Percentiles rank a stretch among this genome's conserved stretches.
Conservation (phyloP, 768 basidiomycete species). For the Phylloporus rhodoxanthus region DNA sequence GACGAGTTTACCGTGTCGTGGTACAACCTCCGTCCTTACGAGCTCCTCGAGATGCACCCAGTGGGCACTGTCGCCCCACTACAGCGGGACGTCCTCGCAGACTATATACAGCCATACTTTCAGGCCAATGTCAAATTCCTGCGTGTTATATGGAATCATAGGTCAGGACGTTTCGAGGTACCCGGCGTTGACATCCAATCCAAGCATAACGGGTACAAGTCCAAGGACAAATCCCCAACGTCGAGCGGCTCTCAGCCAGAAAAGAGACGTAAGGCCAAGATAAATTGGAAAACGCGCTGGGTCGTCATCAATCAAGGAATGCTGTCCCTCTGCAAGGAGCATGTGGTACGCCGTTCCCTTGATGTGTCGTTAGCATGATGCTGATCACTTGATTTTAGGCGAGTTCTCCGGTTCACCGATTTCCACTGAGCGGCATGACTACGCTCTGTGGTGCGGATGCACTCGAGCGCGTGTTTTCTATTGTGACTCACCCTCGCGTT, state of each 20-base stretch:
- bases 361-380: background rate
- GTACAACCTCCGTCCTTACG: constrained; percentile 56
- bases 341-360: constrained; percentile 37
- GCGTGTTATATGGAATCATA: constrained; percentile 37
- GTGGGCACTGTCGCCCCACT: constrained; percentile 37
- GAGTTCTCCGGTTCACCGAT: constrained; percentile 32
- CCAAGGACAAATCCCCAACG: constrained; percentile 14
- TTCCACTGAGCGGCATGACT: constrained; percentile 37
- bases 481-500: constrained; percentile 26
- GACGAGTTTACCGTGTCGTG: constrained; percentile 54
- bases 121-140: constrained; percentile 49
- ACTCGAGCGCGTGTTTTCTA: constrained; percentile 28
- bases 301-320: constrained; percentile 53
- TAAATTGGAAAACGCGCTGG: constrained; percentile 64
- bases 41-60: constrained; percentile 66
- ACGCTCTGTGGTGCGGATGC: constrained; percentile 43
- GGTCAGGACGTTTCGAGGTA: constrained; percentile 24
- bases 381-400: constrained; percentile 32
- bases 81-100: constrained; percentile 33
- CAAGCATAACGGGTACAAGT: constrained; percentile 1
- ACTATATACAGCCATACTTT: constrained; percentile 56
- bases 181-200: constrained; percentile 9
- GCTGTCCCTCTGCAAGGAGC: constrained; percentile 49
- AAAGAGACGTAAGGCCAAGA: constrained; percentile 31
- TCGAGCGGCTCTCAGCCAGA: constrained; percentile 9